These are phyloP conservation scores for Musa itinerans DNA, from an alignment of 176 grass and related monocot species.

Conservation along the genomic window DNA sequence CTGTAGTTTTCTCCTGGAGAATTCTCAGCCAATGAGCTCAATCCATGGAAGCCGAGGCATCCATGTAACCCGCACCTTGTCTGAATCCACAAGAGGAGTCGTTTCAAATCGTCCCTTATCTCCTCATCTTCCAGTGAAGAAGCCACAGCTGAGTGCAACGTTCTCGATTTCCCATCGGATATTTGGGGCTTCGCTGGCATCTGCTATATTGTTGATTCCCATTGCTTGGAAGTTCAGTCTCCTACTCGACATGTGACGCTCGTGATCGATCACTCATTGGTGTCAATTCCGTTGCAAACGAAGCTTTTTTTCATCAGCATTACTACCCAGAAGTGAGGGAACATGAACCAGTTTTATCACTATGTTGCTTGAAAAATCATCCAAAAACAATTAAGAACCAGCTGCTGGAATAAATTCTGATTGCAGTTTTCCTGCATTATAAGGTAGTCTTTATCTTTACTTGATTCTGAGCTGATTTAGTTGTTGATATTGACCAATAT, in stretches of 20 bases:
- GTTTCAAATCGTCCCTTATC: conserved; percentile 18
- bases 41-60: conserved; percentile 7
- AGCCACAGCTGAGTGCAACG: conserved; percentile 17
- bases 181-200: conserved; percentile 12
- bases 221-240: conserved; percentile 16
- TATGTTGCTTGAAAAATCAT: too few species aligned
- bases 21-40: background rate
- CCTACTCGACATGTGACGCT: background rate
- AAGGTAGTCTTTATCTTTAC: too few species aligned
- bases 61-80: conserved; percentile 7
- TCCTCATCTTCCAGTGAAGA: conserved; percentile 24
- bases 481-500: too few species aligned
- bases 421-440: too few species aligned
- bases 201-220: conserved; percentile 20
- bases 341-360: background rate
- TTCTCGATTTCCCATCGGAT: conserved; percentile 25
- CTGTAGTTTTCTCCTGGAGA: background rate
- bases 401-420: too few species aligned
- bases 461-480: too few species aligned
- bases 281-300: background rate
- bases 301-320: background rate
- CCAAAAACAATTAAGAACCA: too few species aligned
- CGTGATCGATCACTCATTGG: background rate
- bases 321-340: background rate
- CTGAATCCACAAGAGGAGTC: conserved; percentile 4